These are phyloP conservation scores for Hevea brasiliensis DNA, from an alignment of 345 rosid genomes.

Conservation along the genomic window DNA sequence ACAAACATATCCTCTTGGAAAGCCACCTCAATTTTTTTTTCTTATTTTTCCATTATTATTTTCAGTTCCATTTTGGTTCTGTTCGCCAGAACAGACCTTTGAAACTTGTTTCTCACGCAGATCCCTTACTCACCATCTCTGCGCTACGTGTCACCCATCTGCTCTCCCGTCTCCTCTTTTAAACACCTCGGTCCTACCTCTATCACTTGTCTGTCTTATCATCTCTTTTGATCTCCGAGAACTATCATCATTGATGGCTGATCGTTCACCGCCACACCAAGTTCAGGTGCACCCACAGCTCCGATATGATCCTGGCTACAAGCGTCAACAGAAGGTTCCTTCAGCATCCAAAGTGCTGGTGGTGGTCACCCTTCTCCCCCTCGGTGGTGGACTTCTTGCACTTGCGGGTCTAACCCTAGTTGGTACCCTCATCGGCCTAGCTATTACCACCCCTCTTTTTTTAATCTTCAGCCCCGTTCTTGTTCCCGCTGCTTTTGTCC, in stretches of 20 bases:
- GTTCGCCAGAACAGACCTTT: too few relatives aligned
- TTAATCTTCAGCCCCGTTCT: constrained; percentile 59
- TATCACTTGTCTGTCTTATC: too few relatives aligned
- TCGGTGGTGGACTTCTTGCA: constrained; percentile 42
- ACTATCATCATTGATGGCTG: constrained; percentile 18
- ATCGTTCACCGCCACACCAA: constrained; percentile 45
- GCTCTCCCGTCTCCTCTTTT: too few relatives aligned
- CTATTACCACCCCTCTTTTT: constrained; percentile 44
- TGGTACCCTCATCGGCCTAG: constrained; percentile 41
- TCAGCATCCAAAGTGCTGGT: constrained; percentile 47
- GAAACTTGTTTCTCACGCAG: too few relatives aligned
- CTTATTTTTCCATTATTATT: too few relatives aligned
- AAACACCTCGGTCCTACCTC: too few relatives aligned
- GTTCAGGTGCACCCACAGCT: constrained; percentile 58
- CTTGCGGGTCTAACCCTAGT: constrained; percentile 49
- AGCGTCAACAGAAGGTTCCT: constrained; percentile 47
- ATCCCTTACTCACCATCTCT: too few relatives aligned
- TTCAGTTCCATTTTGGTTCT: too few relatives aligned
- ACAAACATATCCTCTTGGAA: too few relatives aligned
- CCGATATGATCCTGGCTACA: constrained; percentile 36
- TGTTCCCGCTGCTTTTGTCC: constrained; percentile 53
- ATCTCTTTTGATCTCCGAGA: too few relatives aligned
- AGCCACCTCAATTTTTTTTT: too few relatives aligned
- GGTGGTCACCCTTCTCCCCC: constrained; percentile 39
- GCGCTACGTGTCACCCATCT: too few relatives aligned